phyloP scores from a whole-genome alignment of 306 rosid genomes.

The Castanea crenata region DNA sequence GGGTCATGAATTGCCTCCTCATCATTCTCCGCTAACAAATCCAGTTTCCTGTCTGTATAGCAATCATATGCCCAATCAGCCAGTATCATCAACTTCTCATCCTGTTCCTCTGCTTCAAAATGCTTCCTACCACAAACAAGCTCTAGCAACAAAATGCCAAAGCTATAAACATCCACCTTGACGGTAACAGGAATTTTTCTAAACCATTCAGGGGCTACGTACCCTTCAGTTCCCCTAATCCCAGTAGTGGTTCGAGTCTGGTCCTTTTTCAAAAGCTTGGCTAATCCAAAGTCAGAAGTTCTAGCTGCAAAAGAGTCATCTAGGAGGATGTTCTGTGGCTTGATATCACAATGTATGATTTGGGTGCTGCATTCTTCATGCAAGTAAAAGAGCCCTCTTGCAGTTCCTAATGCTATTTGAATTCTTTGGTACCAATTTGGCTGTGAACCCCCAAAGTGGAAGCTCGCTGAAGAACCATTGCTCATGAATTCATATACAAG shows the following conservation, averaged over 20 bases:
- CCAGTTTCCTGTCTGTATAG: constrained; percentile 2
- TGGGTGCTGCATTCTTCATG: constrained; percentile 39
- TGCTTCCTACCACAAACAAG: constrained; percentile 34
- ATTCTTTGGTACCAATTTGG: constrained; percentile 35
- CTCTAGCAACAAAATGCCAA: constrained; percentile 34
- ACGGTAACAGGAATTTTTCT: constrained; percentile 30
- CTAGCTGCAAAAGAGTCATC: constrained; percentile 28
- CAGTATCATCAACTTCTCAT: constrained; percentile 22
- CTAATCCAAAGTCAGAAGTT: constrained; percentile 37
- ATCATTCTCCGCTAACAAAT: constrained; percentile 11
- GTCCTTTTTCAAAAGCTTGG: constrained; percentile 27
- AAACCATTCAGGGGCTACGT: constrained; percentile 37
- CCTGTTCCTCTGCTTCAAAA: background rate
- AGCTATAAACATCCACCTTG: constrained; percentile 48
- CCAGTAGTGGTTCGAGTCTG: constrained; percentile 22
- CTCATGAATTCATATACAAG: constrained; percentile 45
- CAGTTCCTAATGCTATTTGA: constrained; percentile 26
- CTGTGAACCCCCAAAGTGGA: constrained; percentile 23
- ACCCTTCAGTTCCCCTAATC: constrained; percentile 34
- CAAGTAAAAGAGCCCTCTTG: constrained; percentile 25
- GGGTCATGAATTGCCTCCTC: constrained; percentile 17
- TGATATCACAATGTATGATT: constrained; percentile 39
- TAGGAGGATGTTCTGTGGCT: constrained; percentile 44
- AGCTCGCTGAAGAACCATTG: constrained; percentile 29
- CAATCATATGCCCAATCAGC: constrained; percentile 46